Evolutionary conservation across 345 rosid species (phyloP), one percentile per base, ranked within the genome.

Genomic region (Crucihimalaya himalaica): DNA sequence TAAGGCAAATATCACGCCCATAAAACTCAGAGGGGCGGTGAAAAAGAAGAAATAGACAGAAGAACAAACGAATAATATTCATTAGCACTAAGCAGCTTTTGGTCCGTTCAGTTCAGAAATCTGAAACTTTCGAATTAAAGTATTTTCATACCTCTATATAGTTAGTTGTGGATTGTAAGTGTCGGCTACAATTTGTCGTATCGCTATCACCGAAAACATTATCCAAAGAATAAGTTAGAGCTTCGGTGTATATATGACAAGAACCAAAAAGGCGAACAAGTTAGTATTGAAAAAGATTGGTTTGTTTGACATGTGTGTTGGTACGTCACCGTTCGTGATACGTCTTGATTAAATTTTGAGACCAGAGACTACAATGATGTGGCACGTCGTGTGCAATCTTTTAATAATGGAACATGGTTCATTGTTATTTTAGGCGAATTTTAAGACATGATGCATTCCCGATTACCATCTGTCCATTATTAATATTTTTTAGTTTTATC

Each of bases 251-350:
- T 25, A 42, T 40, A 63, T 19, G 13, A 29, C 56, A 47, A 47
- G 31, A 48, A 46, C 61, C 29, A 54, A 34, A 64, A 64, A n/a
- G 64, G 55, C 40, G 71, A 73, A 42, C 40, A 59, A 70, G 58
- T 70, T n/a, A n/a, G 58, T 10, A 47, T 34, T 46, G 51, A 73
- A 16, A 65, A 50, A 13, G 50, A 73, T 25, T 29, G 60, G 52
- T 47, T 66, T 28, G 67, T 66, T 48, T 57, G 25, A 15, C 34
- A 39, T 58, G 35, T 39, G 72, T 48, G 72, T 66, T 66, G 72
- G 50, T 65, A 73, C 43, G 72, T 57, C 72, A 57, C 10, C 52
- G 52, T 66, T 65, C 77, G 52, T 40, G 51, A 35, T 13, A 56
- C 31, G 50, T 32, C 40, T 65, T 27, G 47, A 29, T 55, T 43